Conservation (phyloP, 129 eudicot genomes). For the Artemisia argyi region DNA sequence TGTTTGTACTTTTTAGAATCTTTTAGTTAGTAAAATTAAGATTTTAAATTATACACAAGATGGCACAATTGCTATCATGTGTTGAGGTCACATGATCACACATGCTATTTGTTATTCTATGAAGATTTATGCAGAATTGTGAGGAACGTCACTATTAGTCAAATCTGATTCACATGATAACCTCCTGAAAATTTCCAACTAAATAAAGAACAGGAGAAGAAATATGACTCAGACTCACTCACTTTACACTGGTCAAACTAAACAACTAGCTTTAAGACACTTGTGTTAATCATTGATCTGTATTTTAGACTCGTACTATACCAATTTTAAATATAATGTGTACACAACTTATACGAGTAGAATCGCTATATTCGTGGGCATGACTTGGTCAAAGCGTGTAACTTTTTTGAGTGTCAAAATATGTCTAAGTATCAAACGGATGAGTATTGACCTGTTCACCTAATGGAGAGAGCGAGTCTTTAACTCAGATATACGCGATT, state of each 20-base stretch:
- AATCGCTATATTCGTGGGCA: too few relatives aligned
- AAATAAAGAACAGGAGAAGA: slow-evolving; percentile 18
- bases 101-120: slow-evolving; percentile 42
- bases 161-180: slow-evolving; percentile 60
- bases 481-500: too few relatives aligned
- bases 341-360: background rate
- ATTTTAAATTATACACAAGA: slow-evolving; percentile 26
- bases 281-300: slow-evolving; percentile 4
- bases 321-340: background rate
- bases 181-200: slow-evolving; percentile 50
- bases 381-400: too few relatives aligned
- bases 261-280: background rate
- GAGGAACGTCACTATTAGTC: slow-evolving; percentile 29
- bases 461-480: too few relatives aligned
- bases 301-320: background rate
- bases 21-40: slow-evolving; percentile 28
- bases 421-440: too few relatives aligned
- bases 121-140: slow-evolving; percentile 27
- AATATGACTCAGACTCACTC: slow-evolving; percentile 25
- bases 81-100: slow-evolving; percentile 77
- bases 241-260: slow-evolving; percentile 27
- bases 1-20: slow-evolving; percentile 31
- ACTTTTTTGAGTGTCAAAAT: too few relatives aligned
- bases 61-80: slow-evolving; percentile 52
- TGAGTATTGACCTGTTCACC: too few relatives aligned